Evolutionary conservation across 2,329 filamentous ascomycete species (phyloP).

Genomic region (Fusarium sp.): DNA sequence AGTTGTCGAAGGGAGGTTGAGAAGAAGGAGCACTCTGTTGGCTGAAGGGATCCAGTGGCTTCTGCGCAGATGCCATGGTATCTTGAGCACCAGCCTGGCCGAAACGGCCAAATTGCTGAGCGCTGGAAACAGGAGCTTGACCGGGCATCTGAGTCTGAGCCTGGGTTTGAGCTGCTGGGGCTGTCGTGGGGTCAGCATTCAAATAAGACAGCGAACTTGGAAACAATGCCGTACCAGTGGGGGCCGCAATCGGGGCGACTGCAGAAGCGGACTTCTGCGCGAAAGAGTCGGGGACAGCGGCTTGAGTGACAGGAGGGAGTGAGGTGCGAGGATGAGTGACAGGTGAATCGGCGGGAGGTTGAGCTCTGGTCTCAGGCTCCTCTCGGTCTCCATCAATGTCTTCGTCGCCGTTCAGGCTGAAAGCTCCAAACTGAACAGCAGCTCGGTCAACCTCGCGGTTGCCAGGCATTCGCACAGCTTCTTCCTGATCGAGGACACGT

Average conservation of each 20-base stretch:
- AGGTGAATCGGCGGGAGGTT: constrained; percentile 93
- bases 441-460: constrained; percentile 95
- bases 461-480: constrained; percentile 97
- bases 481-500: constrained; percentile 91
- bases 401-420: constrained; percentile 87
- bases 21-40: constrained; percentile 72
- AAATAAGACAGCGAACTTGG: background rate
- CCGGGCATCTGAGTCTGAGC: constrained; percentile 53
- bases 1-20: constrained; percentile 71
- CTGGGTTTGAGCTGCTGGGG: constrained; percentile 53
- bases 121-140: constrained; percentile 67
- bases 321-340: constrained; percentile 87
- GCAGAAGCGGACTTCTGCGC: constrained; percentile 67
- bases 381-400: constrained; percentile 96
- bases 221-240: constrained; percentile 49
- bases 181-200: constrained; percentile 33
- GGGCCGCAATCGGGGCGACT: constrained; percentile 55
- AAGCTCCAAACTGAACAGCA: constrained; percentile 95
- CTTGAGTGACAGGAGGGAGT: constrained; percentile 78
- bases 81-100: constrained; percentile 73
- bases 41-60: constrained; percentile 88
- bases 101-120: constrained; percentile 78
- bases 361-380: constrained; percentile 92
- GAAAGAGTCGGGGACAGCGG: constrained; percentile 68
- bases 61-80: constrained; percentile 71